Conservation (phyloP, 257 asterid genomes). For the Henckelia pumila region DNA sequence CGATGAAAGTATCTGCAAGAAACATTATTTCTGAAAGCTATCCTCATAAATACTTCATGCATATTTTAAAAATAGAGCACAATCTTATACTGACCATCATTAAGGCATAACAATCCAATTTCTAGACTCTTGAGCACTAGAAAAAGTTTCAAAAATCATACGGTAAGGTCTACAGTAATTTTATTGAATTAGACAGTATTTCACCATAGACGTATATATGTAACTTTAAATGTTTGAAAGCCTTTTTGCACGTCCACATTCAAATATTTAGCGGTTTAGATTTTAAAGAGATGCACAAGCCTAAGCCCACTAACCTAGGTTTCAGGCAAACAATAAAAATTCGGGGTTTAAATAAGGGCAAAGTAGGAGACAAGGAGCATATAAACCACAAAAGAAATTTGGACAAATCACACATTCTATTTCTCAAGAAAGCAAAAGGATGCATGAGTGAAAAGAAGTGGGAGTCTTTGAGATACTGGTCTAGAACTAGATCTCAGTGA, state of each 20-base stretch:
- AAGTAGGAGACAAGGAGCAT: neutral
- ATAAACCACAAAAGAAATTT: neutral
- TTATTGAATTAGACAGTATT: neutral
- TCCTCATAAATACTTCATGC: neutral
- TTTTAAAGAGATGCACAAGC: constrained; percentile 3
- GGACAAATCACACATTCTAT: neutral
- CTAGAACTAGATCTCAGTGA: too few species aligned
- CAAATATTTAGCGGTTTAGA: neutral
- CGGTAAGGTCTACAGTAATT: neutral
- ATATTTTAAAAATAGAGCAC: neutral
- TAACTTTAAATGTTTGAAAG: neutral
- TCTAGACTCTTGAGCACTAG: neutral
- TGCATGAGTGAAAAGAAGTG: neutral
- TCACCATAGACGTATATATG: neutral
- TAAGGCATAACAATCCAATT: neutral
- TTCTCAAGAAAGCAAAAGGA: neutral
- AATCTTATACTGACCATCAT: neutral
- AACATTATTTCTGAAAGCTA: neutral
- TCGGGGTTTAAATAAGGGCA: neutral
- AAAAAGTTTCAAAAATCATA: neutral
- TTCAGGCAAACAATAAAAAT: constrained; percentile 2
- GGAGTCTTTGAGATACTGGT: too few species aligned
- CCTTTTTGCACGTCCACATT: neutral
- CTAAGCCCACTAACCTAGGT: neutral
- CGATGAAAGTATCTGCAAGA: constrained; percentile 17